A percentile compares a stretch with the other conserved stretches of the same genome.
Evolutionary conservation across 192 early-diverging fungal genomes (phyloP).

Genomic region (Backusella liffmaniae): DNA sequence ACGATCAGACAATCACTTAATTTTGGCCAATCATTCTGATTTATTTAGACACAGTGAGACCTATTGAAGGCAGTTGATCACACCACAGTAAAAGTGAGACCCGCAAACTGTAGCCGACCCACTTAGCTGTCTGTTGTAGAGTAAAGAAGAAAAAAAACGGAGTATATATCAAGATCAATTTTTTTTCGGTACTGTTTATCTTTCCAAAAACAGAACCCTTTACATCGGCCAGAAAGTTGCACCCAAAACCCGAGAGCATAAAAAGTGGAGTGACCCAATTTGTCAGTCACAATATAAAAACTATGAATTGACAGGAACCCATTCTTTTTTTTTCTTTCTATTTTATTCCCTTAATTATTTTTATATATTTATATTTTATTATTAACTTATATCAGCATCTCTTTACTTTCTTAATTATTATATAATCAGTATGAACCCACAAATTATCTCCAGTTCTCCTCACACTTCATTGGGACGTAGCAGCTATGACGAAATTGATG

Average conservation of each 20-base stretch:
- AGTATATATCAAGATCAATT: background rate
- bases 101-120: background rate
- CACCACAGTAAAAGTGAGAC: slow-evolving; percentile 3
- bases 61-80: background rate
- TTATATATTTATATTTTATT: background rate
- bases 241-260: background rate
- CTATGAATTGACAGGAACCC: background rate
- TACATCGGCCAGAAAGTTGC: background rate
- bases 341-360: background rate
- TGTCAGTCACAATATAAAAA: background rate
- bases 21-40: background rate
- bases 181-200: background rate
- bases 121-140: background rate
- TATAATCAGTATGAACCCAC: background rate
- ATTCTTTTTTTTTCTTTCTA: slow-evolving; percentile 9
- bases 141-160: background rate
- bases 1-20: background rate
- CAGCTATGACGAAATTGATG: slow-evolving; percentile 2
- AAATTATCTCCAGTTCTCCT: background rate
- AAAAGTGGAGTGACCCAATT: slow-evolving; percentile 8
- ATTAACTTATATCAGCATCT: background rate
- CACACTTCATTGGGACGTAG: background rate
- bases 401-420: slow-evolving; percentile 1
- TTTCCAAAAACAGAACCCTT: background rate
- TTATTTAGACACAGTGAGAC: background rate